Evolutionary conservation across 2,329 filamentous ascomycete species (phyloP).

Genomic region (Microthyrium microscopicum): DNA sequence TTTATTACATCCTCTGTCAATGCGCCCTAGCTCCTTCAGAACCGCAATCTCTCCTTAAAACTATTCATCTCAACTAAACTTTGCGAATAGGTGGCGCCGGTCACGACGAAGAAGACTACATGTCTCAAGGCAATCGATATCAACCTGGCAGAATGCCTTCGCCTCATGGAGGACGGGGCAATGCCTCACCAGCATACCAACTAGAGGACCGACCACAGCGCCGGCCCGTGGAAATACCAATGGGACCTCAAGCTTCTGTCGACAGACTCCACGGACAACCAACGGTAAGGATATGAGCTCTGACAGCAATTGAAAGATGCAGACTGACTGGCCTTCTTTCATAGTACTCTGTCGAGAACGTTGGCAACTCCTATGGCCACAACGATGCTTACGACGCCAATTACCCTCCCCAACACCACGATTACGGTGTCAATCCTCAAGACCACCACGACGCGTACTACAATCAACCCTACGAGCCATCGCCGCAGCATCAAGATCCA

Average conservation of each 20-base stretch:
- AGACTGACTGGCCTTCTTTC: slow-evolving; percentile 9
- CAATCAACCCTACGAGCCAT: slow-evolving; percentile 63
- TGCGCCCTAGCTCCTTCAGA: not conserved
- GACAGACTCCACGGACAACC: slow-evolving; percentile 73
- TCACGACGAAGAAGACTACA: slow-evolving; percentile 24
- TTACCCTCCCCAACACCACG: slow-evolving; percentile 30
- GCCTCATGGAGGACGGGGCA: slow-evolving; percentile 28
- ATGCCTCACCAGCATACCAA: too few relatives aligned
- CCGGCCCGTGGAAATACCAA: slow-evolving; percentile 51
- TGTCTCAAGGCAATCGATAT: slow-evolving; percentile 18
- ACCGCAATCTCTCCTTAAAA: slow-evolving; percentile 2
- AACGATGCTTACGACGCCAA: slow-evolving; percentile 42
- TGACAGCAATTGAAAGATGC: not conserved
- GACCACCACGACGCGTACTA: slow-evolving; percentile 80
- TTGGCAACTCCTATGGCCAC: slow-evolving; percentile 45
- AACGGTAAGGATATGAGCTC: slow-evolving; percentile 43
- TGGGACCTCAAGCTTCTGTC: slow-evolving; percentile 33
- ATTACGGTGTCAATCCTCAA: slow-evolving; percentile 54
- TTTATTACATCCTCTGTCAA: not conserved
- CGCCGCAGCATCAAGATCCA: slow-evolving; percentile 35
- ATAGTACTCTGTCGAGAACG: slow-evolving; percentile 55
- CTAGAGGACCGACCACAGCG: slow-evolving; percentile 11
- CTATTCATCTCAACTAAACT: not conserved
- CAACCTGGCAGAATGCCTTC: slow-evolving; percentile 32
- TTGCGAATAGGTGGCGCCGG: slow-evolving; percentile 24